Base-by-base conservation (phyloP, 768 basidiomycete species). In the Suillus placidus region DNA sequence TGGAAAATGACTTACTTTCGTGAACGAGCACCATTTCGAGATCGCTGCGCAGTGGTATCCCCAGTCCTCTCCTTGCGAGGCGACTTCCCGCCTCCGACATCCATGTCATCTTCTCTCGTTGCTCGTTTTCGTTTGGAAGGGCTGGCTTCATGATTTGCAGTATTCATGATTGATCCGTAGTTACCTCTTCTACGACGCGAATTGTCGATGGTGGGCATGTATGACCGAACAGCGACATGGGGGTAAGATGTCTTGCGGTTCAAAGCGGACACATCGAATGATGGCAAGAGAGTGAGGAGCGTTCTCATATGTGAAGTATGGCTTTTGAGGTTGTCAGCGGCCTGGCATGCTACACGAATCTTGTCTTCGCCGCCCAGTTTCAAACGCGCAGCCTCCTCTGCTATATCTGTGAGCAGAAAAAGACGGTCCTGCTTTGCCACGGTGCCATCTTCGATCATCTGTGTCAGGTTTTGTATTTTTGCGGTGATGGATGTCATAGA, bases 361-460 rank as follows among this genome's bases (percentile, higher is more conserved):
- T 98, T 98, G 87, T 99, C 97, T 77, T 98, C 97, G 62, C 93
- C 93, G 34, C 97, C 96, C 67, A 95, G 86, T 78, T 95, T 94
- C 79, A 97, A 91, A 54, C 93, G 85, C 56, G 85, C 82, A 0
- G 95, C 95, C 78, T 98, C 97, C 63, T 99, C 96, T 8, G 95
- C 94, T 73, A 99, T 95, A 75, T 97, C 94, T 56, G 88, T 85
- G 70, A 99, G 87, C 38, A 96, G 87, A 82, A 88, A 88, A 63
- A 98, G 88, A 52, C 94, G 87, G 70, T 93, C 88, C 72, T 89
- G 87, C 71, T 88, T 89, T 6, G 80, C 69, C 23, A 80, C 82
- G 3, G 77, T 73, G 70, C 85, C 83, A 65, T 85, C 81, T 73
- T 94, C 89, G 73, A 97, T 88, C 85, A 93, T 88, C 65, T 81